These are phyloP conservation scores for Kickxella alabastrina DNA, from an alignment of 192 early-diverging fungal species.

Conservation along the genomic window DNA sequence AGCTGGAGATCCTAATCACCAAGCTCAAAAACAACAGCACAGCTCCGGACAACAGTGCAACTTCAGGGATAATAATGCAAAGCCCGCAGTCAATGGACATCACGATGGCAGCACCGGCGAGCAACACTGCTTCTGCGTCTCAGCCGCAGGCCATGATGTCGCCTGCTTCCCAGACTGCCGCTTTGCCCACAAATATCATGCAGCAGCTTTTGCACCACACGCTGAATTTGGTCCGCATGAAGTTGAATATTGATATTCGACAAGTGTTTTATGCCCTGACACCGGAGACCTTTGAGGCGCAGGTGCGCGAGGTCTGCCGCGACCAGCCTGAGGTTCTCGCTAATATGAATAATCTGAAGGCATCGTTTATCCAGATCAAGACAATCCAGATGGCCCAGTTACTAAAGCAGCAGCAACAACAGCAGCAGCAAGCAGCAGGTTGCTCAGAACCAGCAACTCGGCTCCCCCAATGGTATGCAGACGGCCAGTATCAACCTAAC, in stretches of 20 bases:
- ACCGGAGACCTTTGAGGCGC: conserved; percentile 29
- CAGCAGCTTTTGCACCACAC: conserved; percentile 16
- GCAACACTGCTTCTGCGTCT: too few species aligned
- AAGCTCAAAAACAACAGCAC: conserved; percentile 12
- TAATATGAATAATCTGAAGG: conserved; percentile 12
- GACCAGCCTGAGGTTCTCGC: conserved; percentile 29
- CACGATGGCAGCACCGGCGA: too few species aligned
- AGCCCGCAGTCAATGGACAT: too few species aligned
- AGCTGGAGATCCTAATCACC: neutral
- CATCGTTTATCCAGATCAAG: conserved; percentile 16
- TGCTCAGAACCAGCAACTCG: conserved; percentile 8
- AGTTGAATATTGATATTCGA: conserved; percentile 19
- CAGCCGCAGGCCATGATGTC: conserved; percentile 9
- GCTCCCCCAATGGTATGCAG: conserved; percentile 5
- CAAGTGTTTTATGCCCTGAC: conserved; percentile 15
- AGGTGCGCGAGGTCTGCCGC: conserved; percentile 23
- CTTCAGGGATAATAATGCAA: too few species aligned
- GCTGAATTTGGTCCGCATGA: conserved; percentile 8
- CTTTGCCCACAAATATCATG: neutral
- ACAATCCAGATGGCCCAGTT: conserved; percentile 4
- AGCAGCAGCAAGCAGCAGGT: conserved; percentile 4
- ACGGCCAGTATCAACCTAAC: too few species aligned
- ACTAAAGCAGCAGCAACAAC: conserved; percentile 4
- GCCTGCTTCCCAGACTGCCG: conserved; percentile 14
- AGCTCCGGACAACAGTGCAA: too few species aligned